These are phyloP conservation scores for Nakazawaea anatomiae DNA, from an alignment of 805 yeast species.

Conservation along the genomic window DNA sequence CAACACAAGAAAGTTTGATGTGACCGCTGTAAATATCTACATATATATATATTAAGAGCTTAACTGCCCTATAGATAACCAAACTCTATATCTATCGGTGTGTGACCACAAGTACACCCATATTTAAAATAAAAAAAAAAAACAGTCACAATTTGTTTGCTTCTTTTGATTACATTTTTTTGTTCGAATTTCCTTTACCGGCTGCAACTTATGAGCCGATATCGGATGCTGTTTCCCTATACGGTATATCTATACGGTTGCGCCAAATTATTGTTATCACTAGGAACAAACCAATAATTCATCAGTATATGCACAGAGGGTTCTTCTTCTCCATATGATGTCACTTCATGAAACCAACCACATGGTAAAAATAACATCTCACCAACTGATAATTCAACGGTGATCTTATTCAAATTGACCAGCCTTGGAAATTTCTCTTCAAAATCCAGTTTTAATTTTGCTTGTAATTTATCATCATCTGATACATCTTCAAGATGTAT, in stretches of 20 bases:
- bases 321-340: constrained; percentile 43
- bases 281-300: constrained; percentile 75
- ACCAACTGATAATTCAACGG: constrained; percentile 51
- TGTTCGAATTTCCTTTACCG: background rate
- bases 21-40: too few relatives aligned
- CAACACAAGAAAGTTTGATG: too few relatives aligned
- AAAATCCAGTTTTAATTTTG: constrained; percentile 29
- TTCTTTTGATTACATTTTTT: too few relatives aligned
- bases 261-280: constrained; percentile 27
- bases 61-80: too few relatives aligned
- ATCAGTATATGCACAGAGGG: constrained; percentile 49
- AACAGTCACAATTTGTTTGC: constrained; percentile 6
- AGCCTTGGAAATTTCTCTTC: constrained; percentile 41
- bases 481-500: constrained; percentile 52
- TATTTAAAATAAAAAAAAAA: constrained; percentile 1
- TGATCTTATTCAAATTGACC: constrained; percentile 28
- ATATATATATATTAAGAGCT: too few relatives aligned
- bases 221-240: background rate
- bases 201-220: background rate
- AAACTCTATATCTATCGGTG: too few relatives aligned
- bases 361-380: constrained; percentile 67
- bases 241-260: background rate
- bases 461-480: constrained; percentile 19
- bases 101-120: too few relatives aligned
- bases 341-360: constrained; percentile 82